phyloP scores from a whole-genome alignment of 1,284 basidiomycete species.

The Melampsora americana region DNA sequence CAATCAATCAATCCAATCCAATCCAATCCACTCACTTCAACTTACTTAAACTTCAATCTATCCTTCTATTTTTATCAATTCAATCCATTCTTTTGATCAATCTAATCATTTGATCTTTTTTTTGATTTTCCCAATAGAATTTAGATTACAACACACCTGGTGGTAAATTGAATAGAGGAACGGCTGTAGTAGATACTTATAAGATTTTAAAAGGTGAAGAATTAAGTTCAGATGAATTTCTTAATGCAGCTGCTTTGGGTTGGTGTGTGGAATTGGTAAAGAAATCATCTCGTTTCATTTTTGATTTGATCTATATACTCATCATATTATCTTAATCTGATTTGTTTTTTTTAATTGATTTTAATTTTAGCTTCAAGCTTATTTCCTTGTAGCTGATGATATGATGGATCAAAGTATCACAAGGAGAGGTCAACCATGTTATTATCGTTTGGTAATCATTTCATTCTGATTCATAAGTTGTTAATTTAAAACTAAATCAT shows the following conservation, averaged over 20 bases:
- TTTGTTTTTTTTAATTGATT: neutral
- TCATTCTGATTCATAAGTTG: too few relatives aligned
- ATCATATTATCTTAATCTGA: too few relatives aligned
- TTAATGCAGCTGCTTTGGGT: constrained; percentile 81
- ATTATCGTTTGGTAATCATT: constrained; percentile 62
- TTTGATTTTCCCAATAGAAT: constrained; percentile 66
- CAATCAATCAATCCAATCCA: too few relatives aligned
- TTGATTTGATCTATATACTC: neutral
- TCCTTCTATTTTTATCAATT: too few relatives aligned
- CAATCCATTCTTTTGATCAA: neutral
- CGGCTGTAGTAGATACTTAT: constrained; percentile 89
- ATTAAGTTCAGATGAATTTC: constrained; percentile 76
- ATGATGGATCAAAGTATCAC: constrained; percentile 96
- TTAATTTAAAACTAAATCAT: neutral
- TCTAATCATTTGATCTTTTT: too few relatives aligned
- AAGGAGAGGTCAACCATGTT: constrained; percentile 95
- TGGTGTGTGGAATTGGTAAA: constrained; percentile 90
- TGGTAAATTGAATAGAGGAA: constrained; percentile 89
- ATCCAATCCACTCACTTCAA: too few relatives aligned
- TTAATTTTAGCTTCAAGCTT: constrained; percentile 81
- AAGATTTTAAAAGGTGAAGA: constrained; percentile 75
- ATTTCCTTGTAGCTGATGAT: constrained; percentile 95
- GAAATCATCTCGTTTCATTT: constrained; percentile 13
- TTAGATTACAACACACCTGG: constrained; percentile 92
- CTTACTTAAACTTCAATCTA: too few relatives aligned